Evolutionary conservation across 2,329 filamentous ascomycete species (phyloP).

Genomic region (Clarireedia homoeocarpa): DNA sequence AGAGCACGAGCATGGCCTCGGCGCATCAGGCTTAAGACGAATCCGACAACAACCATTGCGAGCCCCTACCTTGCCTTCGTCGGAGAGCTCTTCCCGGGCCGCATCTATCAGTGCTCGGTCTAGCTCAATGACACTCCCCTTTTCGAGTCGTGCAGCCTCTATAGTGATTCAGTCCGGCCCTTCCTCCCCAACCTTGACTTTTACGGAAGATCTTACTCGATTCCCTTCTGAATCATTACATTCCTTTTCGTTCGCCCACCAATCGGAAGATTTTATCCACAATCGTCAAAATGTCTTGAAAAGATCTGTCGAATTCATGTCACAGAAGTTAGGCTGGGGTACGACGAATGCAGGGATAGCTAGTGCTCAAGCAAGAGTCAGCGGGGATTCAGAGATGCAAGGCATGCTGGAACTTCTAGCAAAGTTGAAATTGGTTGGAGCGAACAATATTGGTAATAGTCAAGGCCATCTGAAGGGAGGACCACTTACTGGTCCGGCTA

Average conservation of each 20-base stretch:
- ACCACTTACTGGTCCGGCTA: slow-evolving; percentile 74
- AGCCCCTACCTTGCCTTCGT: slow-evolving; percentile 57
- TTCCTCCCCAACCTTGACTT: slow-evolving; percentile 60
- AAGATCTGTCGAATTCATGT: slow-evolving; percentile 90
- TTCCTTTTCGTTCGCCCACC: slow-evolving; percentile 95
- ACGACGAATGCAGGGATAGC: slow-evolving; percentile 66
- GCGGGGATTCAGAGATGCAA: slow-evolving; percentile 79
- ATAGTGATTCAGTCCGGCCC: slow-evolving; percentile 42
- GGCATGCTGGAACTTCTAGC: slow-evolving; percentile 84
- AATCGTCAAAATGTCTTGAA: slow-evolving; percentile 90
- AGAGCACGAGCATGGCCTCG: slow-evolving; percentile 82
- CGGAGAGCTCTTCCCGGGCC: slow-evolving; percentile 55
- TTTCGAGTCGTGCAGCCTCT: slow-evolving; percentile 38
- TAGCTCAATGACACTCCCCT: slow-evolving; percentile 57
- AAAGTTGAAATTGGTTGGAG: slow-evolving; percentile 69
- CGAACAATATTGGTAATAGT: slow-evolving; percentile 49
- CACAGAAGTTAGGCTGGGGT: slow-evolving; percentile 72
- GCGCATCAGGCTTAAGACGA: slow-evolving; percentile 78
- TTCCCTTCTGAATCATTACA: slow-evolving; percentile 95
- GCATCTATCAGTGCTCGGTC: slow-evolving; percentile 55
- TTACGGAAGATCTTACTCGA: slow-evolving; percentile 80
- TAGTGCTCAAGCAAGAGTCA: slow-evolving; percentile 73
- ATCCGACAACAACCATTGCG: slow-evolving; percentile 81
- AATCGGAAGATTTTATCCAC: slow-evolving; percentile 86
- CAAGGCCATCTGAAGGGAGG: slow-evolving; percentile 40